Percentiles rank a stretch among this genome's conserved stretches.
Evolutionary conservation across 2,329 filamentous ascomycete species (phyloP).

Genomic region (Emergomyces africanus): DNA sequence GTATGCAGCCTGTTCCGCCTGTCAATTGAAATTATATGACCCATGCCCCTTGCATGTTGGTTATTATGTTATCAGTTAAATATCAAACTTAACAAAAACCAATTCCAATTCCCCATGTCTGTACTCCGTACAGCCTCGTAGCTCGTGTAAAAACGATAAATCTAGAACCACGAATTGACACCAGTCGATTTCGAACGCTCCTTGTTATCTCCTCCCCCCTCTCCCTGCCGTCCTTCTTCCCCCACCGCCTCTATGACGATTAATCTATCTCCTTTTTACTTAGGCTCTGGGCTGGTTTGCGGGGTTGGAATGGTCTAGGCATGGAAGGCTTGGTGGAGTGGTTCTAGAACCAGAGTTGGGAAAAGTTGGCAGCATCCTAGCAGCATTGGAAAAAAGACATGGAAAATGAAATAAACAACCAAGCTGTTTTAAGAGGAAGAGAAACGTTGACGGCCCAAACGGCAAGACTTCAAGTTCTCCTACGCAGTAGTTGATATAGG

Average conservation of each 20-base stretch:
- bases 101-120: no score
- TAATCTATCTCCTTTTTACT: background rate
- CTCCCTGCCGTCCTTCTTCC: no score
- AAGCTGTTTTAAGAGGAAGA: no score
- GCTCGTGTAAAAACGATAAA: no score
- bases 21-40: no score
- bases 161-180: background rate
- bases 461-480: background rate
- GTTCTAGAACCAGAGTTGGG: background rate
- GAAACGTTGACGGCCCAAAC: background rate
- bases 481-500: background rate
- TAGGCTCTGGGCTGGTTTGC: background rate
- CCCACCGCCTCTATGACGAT: background rate
- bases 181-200: background rate
- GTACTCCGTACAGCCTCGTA: no score
- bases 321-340: background rate
- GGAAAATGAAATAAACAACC: no score
- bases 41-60: no score
- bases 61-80: no score
- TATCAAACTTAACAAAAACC: no score
- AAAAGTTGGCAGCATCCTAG: constrained; percentile 1
- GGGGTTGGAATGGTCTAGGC: background rate
- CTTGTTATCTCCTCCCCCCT: background rate
- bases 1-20: no score
- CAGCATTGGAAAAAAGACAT: background rate